A percentile compares a stretch with the other conserved stretches of the same genome.
These are phyloP conservation scores for Clonostachys rosea DNA, from an alignment of 2,329 filamentous ascomycete genomes.

Conservation along the genomic window DNA sequence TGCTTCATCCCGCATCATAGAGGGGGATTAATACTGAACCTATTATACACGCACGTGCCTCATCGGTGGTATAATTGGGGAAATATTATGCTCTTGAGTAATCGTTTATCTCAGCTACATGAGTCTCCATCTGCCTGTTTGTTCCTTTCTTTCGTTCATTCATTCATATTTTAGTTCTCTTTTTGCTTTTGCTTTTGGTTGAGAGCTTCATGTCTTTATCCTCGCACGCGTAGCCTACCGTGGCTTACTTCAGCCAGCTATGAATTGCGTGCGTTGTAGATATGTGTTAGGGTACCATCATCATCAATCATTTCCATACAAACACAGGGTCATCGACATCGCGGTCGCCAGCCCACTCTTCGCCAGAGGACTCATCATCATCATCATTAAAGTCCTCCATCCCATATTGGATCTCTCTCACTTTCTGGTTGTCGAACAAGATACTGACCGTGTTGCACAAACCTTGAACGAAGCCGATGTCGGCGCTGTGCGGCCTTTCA, in stretches of 20 bases:
- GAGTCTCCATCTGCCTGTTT: background rate
- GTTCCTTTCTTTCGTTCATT: background rate
- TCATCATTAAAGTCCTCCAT: slow-evolving; percentile 70
- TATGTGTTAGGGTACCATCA: background rate
- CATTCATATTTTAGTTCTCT: too few species aligned
- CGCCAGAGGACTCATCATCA: slow-evolving; percentile 49
- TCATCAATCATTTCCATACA: slow-evolving; percentile 12
- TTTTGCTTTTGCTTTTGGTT: too few species aligned
- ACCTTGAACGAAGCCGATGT: slow-evolving; percentile 50
- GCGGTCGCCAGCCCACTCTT: slow-evolving; percentile 53
- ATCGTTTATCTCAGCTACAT: background rate
- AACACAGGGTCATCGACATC: slow-evolving; percentile 40
- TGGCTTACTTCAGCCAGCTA: too few species aligned
- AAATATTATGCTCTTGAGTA: too few species aligned
- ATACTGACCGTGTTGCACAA: slow-evolving; percentile 68
- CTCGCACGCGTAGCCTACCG: too few species aligned
- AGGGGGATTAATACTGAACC: too few species aligned
- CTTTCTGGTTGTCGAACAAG: slow-evolving; percentile 71
- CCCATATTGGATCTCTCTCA: slow-evolving; percentile 60
- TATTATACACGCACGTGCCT: too few species aligned
- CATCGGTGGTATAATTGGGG: too few species aligned
- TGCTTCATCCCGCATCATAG: too few species aligned
- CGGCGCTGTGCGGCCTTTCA: slow-evolving; percentile 4
- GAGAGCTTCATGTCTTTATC: too few species aligned
- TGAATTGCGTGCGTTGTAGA: background rate